A percentile compares a stretch with the other conserved stretches of the same genome.
Evolutionary conservation across 2,329 filamentous ascomycete genomes (phyloP).

Genomic region (Fusarium acutatum): DNA sequence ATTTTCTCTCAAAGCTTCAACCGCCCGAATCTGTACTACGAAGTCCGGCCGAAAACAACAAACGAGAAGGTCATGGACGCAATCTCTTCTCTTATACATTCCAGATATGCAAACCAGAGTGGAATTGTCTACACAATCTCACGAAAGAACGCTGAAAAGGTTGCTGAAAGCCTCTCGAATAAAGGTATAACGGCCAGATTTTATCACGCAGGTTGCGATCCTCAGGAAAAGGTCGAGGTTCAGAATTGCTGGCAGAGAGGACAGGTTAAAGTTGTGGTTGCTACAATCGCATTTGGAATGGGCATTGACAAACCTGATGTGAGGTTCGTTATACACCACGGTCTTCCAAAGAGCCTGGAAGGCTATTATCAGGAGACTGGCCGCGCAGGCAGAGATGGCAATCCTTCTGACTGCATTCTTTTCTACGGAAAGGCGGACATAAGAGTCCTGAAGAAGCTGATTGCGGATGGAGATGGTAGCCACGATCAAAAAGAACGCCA

Average conservation of each 20-base stretch:
- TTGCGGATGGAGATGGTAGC: constrained; percentile 80
- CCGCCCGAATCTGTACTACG: constrained; percentile 91
- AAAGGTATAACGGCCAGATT: constrained; percentile 77
- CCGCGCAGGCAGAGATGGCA: constrained; percentile 89
- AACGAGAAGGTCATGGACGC: constrained; percentile 53
- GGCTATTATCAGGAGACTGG: constrained; percentile 99
- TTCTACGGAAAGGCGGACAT: constrained; percentile 87
- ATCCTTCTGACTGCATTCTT: constrained; percentile 86
- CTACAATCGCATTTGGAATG: constrained; percentile 99
- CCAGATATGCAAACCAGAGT: constrained; percentile 74
- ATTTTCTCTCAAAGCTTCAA: constrained; percentile 95
- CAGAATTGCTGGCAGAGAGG: constrained; percentile 87
- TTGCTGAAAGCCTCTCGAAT: constrained; percentile 74
- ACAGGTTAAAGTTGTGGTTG: constrained; percentile 86
- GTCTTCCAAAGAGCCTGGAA: constrained; percentile 92
- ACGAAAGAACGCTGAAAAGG: constrained; percentile 80
- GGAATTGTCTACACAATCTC: constrained; percentile 96
- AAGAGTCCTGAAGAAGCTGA: constrained; percentile 78
- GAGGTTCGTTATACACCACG: constrained; percentile 94
- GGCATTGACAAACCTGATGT: constrained; percentile 99
- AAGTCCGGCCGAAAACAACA: constrained; percentile 77
- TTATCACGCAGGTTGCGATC: constrained; percentile 84
- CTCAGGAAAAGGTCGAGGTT: constrained; percentile 72
- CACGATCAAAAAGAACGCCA: constrained; percentile 85
- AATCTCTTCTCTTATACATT: constrained; percentile 74